Base-by-base conservation (phyloP, 2,329 filamentous ascomycete species). In the Karstenula rhodostoma region DNA sequence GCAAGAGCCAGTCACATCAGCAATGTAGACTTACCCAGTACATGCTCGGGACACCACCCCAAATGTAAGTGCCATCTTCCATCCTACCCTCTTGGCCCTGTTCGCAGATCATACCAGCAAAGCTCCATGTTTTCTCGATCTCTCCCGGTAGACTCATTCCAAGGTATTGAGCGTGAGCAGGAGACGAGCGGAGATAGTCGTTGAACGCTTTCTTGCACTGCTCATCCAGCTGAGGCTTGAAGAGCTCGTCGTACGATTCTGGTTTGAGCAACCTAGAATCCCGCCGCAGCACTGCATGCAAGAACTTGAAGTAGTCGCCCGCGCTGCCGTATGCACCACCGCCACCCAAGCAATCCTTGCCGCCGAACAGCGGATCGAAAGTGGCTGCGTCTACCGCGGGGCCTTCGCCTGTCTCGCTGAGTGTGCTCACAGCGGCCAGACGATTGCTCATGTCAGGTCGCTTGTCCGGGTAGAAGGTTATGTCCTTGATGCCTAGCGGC, bases 391-490 rank as follows among this genome's bases (percentile, higher is more conserved):
- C 56, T 1, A 27, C n/a, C 19, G 52, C 56, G 2, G 42, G 51
- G 1, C 12, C 40, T 22, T 57, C 32, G 9, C 61, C 61, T n/a
- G 13, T 49, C 17, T 61, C 59, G 29, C 29, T 50, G 9, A 61
- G 27, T 7, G 48, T 61, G 46, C 56, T 64, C 5, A 64, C 25
- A 0, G 42, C 59, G 13, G 62, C 65, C 23, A 59, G 15, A 3
- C 58, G 51, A 4, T 40, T 56, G 51, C 57, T 47, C 25, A 69
- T 56, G 25, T 64, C 65, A 2, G 50, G 54, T 5, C 57, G 56
- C 13, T 51, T 7, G 1, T 56, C 32, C 0, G 63, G 86, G 50
- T 87, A 76, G 80, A 89, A 86, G 61, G 78, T 82, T 66, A 87
- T 82, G 50, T 84, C 79, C 4, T 79, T 75, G 57, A 83, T 68